Evolutionary conservation across 192 early-diverging fungal species (phyloP).

Genomic region (Martensiomyces pterosporus): DNA sequence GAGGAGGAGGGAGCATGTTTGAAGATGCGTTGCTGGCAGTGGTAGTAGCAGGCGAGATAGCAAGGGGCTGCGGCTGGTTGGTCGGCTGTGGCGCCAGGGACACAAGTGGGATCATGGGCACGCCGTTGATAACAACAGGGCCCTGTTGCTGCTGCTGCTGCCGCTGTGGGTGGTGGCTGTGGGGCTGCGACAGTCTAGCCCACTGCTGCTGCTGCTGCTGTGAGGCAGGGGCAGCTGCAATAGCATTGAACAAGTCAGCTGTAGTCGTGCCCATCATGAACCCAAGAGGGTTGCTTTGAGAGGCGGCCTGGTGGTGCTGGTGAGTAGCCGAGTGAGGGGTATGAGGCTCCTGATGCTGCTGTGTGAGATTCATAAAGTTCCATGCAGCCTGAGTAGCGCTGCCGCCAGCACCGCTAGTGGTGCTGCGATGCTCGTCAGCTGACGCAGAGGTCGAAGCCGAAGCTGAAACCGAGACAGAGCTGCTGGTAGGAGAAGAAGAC

Average conservation of each 20-base stretch:
- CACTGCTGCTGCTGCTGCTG: constrained; percentile 10
- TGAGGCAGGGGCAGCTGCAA: constrained; percentile 7
- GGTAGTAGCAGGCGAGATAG: neutral
- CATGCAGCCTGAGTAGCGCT: too few species aligned
- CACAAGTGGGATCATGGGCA: constrained; percentile 27
- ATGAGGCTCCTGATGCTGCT: constrained; percentile 4
- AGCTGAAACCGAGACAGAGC: too few species aligned
- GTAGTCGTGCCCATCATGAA: constrained; percentile 34
- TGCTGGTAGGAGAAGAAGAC: constrained; percentile 6
- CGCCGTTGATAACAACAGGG: constrained; percentile 13
- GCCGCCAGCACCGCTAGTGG: constrained; percentile 1
- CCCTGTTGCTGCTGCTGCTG: constrained; percentile 15
- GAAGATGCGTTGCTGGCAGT: constrained; percentile 2
- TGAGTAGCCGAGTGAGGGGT: neutral
- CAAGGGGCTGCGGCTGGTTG: constrained; percentile 8
- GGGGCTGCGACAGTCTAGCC: constrained; percentile 7
- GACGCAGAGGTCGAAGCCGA: too few species aligned
- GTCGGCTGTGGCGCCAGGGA: constrained; percentile 11
- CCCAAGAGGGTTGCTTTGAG: constrained; percentile 24
- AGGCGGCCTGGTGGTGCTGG: too few species aligned
- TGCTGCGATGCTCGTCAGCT: neutral
- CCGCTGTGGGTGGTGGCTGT: neutral
- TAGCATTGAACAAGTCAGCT: constrained; percentile 26
- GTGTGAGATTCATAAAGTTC: constrained; percentile 6
- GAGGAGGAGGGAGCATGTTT: too few species aligned